phyloP scores from a whole-genome alignment of 805 yeast genomes.

The Wickerhamiella allomyrinae region DNA sequence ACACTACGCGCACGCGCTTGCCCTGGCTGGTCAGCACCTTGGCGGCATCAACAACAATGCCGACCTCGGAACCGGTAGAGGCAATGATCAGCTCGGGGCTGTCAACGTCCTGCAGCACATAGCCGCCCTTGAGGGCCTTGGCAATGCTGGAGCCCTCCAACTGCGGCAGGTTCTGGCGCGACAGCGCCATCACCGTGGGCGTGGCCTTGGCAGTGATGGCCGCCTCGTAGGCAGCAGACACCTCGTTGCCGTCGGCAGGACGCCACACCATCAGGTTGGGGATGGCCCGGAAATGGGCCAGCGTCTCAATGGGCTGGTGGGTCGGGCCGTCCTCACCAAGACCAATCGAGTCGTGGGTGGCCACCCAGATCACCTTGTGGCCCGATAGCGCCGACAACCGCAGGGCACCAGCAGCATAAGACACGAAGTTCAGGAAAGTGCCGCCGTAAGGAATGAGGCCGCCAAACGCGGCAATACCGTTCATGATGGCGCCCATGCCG shows the following conservation, averaged over 20 bases:
- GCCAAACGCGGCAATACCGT: constrained; percentile 87
- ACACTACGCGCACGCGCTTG: constrained; percentile 67
- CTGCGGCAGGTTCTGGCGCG: constrained; percentile 78
- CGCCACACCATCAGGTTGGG: constrained; percentile 38
- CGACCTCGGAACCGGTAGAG: constrained; percentile 91
- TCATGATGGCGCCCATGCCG: constrained; percentile 97
- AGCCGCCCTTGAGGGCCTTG: constrained; percentile 92
- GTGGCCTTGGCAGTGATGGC: constrained; percentile 45
- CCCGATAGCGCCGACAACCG: constrained; percentile 36
- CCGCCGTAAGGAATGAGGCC: constrained; percentile 88
- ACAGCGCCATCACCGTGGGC: constrained; percentile 58
- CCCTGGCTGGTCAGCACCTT: constrained; percentile 53
- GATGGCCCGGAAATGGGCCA: constrained; percentile 37
- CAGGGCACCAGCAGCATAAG: constrained; percentile 41
- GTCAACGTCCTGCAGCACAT: constrained; percentile 50
- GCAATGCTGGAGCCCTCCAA: constrained; percentile 84
- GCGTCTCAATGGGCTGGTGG: constrained; percentile 41
- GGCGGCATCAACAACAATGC: constrained; percentile 68
- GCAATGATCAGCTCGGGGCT: constrained; percentile 61
- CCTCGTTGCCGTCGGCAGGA: constrained; percentile 41
- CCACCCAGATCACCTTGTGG: constrained; percentile 36
- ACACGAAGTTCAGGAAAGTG: constrained; percentile 88
- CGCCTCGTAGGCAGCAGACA: constrained; percentile 41
- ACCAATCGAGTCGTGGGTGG: constrained; percentile 45
- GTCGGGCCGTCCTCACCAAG: constrained; percentile 47